Evolutionary conservation across 768 basidiomycete species (phyloP).

Genomic region (Boletus barrowsii): DNA sequence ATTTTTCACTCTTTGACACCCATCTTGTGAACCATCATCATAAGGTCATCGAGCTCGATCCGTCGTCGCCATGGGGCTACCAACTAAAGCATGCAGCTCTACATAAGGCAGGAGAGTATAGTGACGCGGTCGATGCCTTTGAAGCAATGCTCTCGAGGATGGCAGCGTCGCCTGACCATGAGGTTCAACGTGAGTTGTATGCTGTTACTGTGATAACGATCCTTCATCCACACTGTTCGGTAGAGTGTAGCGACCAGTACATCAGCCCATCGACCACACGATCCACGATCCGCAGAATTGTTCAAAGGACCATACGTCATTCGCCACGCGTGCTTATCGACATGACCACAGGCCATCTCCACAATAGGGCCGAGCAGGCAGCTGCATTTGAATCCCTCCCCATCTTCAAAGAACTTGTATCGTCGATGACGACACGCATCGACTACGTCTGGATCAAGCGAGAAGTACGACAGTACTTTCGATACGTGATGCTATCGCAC

Average conservation of each 20-base stretch:
- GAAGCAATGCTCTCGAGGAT: not conserved
- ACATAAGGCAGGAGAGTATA: not conserved
- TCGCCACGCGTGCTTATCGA: not conserved
- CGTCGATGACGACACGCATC: not conserved
- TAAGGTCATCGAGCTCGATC: not conserved
- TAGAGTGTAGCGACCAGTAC: not conserved
- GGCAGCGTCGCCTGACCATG: not conserved
- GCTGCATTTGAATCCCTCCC: not conserved
- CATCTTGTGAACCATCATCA: no score
- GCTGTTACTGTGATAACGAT: no score
- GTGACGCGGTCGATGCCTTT: not conserved
- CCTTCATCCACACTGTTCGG: not conserved
- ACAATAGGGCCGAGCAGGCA: not conserved
- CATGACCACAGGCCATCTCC: not conserved
- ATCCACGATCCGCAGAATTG: not conserved
- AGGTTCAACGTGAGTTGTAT: not conserved
- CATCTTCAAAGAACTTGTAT: not conserved
- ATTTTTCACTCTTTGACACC: not conserved
- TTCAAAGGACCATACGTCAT: not conserved
- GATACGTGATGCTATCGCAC: not conserved
- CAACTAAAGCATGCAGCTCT: not conserved
- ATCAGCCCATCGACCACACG: not conserved
- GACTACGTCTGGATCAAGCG: not conserved
- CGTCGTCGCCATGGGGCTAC: not conserved
- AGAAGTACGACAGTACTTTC: not conserved